Base-by-base conservation (phyloP, 179 eudicot genomes). In the Spinacia oleracea region DNA sequence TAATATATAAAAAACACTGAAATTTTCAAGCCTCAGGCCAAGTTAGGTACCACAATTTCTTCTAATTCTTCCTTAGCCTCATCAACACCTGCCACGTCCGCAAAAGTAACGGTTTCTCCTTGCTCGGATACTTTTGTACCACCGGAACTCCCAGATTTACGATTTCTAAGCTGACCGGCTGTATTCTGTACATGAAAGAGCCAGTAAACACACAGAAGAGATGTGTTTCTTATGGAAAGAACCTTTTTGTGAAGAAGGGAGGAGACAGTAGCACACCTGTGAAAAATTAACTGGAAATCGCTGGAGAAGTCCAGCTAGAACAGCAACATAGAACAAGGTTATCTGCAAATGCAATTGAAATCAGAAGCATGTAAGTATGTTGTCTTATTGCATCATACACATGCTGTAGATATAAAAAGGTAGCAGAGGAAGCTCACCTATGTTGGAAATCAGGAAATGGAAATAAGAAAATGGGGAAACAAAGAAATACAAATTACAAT, bases 41-140 rank as follows among this genome's bases (percentile, higher is more conserved):
- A 67, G 40, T 67, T 29, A 74, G 82, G 72, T 90, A 96, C 99
- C 91, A 96, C 99, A 83, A 96, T 96, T 80, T 96, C 99, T 91
- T 95, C 98, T 78, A 96, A 85, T 87, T 96, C 98, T 83, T 93
- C 98, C 87, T 96, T 96, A 53, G 99, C 98, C 88, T 96, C 99
- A 81, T 93, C 97, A 75, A 96, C 99, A 79, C 99, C 99, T 0
- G 99, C 99, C 81, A 96, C 93, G 79, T 96, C 99, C 50, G 97
- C 91, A 90, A 96, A 96, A 35, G 96, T 91, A 76, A 96, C 75
- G 38, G 79, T 73, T 83, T 95, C 98, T 75, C 93, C 98, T 75
- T 82, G 92, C 80, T 91, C 97, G 78, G 95, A 71, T 56, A 85
- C 97, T 87, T 90, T 89, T 31, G 89, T 79, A 62, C 93, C 92